Base-by-base conservation (phyloP, 495 filamentous ascomycete species). In the Penicillium odoratum region DNA sequence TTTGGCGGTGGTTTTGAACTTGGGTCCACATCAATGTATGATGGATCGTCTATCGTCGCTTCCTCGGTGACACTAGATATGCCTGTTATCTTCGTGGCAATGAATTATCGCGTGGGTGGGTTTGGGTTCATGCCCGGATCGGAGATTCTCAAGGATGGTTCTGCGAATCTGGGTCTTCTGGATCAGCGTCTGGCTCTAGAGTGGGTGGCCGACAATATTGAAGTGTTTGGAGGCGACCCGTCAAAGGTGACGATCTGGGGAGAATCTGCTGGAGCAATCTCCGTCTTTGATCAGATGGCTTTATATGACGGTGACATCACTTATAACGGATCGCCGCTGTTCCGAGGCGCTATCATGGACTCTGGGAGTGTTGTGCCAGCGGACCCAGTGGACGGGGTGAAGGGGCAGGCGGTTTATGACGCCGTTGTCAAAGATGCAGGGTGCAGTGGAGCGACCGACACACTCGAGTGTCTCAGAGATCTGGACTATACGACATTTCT, bases 31-130 rank as follows among this genome's bases (percentile, higher is more conserved):
- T 67, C 67, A 67, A 78, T 77, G 74, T 90, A 88, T 58, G 82
- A 90, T 62, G 86, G 77, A 5, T 67, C 78, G 1, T 67, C 67
- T 7, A 61, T 90, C 7, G 73, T 91, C 0, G 51, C 64, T 1
- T 75, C 75, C 34, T 86, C 83, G 4, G 70, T 86, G 8, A 43
- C 58, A 10, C 64, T 83, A 56, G 76, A 77, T 5, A 85, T 90
- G 73, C 85, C 86, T 0, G 79, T 92, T 48, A 70, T 93, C 10
- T 79, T 90, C 44, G 84, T 93, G 4, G 85, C 84, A 46, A 85
- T 92, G 69, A 93, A 90, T 69, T 92, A 92, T 64, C 85, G 89
- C 4, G 83, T 92, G 10, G 88, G 88, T 0, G 76, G 86, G 0
- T 89, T 85, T 66, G 90, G 90, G 0, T 92, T 91, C 60, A 68